Base-by-base conservation (phyloP, 306 rosid genomes). In the Vicia sativa region DNA sequence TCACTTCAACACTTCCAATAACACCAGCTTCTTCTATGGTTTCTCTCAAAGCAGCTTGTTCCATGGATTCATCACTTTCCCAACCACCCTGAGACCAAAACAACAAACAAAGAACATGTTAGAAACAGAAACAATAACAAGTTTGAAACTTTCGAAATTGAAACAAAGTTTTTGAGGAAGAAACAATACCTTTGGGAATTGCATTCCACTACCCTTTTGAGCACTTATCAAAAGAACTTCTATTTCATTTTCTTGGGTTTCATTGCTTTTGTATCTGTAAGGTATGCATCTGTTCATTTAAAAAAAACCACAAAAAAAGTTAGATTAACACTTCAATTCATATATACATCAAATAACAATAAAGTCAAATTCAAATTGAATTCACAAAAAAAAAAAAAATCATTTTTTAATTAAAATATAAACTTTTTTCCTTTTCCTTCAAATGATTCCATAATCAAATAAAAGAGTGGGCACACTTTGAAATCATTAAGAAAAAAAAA, bases 21-120 rank as follows among this genome's bases (percentile, higher is more conserved):
- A 92, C 95, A 1, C 98, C 98, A 56, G 98, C 98, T 83, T 92
- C 98, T 75, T 92, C 98, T 1, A 86, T 11, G 5, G 96, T 92
- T 64, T 92, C 98, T 62, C 98, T 86, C 55, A 35, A 28, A 65
- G 98, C 98, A 14, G 98, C 98, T n/a, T 78, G 84, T 57, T 84
- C 92, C 72, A 78, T 92, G 7, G 91, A 78, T 66, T 92, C 98
- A 66, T 89, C 98, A 56, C 19, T 28, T 73, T 92, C 98, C 98
- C 98, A 92, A 72, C 98, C 98, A n/a, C 98, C 98, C 95, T 90
- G 78, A 70, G 34, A 23, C 11, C 16, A 62, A 77, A 67, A 72
- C 35, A 75, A 55, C 34, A 81, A n/a, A 75, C 31, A 81, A 16
- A 75, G 5, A 43, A 42, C 23, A 70, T 49, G 75, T 83, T 29